Percentiles rank a stretch among this genome's conserved stretches.
phyloP scores from a whole-genome alignment of 163 green algal genomes.

The Chloroidium sp. region DNA sequence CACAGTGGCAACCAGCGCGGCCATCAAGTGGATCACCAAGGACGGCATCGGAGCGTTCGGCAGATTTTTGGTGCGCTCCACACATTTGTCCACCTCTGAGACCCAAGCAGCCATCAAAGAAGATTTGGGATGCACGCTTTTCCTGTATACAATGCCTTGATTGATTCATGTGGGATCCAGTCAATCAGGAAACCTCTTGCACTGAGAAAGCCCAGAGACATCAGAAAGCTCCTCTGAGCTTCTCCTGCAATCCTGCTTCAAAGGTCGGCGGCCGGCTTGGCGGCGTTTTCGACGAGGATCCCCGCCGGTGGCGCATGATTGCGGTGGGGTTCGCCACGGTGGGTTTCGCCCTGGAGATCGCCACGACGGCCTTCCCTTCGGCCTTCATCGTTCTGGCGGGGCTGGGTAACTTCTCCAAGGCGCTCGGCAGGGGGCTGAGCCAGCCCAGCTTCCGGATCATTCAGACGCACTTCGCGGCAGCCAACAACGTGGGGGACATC shows the following conservation, averaged over 20 bases:
- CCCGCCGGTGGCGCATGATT: conserved; percentile 65
- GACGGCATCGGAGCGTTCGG: conserved; percentile 72
- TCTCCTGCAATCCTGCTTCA: not conserved
- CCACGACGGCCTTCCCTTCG: conserved; percentile 49
- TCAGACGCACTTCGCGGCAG: conserved; percentile 65
- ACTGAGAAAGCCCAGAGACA: too few relatives aligned
- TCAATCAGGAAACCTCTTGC: too few relatives aligned
- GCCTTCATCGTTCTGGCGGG: conserved; percentile 40
- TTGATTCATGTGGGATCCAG: too few relatives aligned
- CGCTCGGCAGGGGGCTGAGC: conserved; percentile 68
- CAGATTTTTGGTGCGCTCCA: conserved; percentile 50
- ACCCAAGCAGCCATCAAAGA: too few relatives aligned
- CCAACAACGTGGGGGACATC: conserved; percentile 75
- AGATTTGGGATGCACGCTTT: too few relatives aligned
- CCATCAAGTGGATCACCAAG: conserved; percentile 83
- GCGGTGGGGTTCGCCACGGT: conserved; percentile 59
- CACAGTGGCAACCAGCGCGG: conserved; percentile 40
- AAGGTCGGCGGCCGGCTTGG: conserved; percentile 47
- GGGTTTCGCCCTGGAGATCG: conserved; percentile 68
- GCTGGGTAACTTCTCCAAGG: conserved; percentile 35
- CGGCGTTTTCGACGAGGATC: conserved; percentile 77
- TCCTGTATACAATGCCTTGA: too few relatives aligned
- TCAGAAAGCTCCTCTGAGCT: too few relatives aligned
- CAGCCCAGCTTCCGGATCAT: conserved; percentile 73
- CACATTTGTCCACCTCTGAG: not conserved